These are phyloP conservation scores for Lasiosphaeria miniovina DNA, from an alignment of 495 filamentous ascomycete species.

Conservation along the genomic window DNA sequence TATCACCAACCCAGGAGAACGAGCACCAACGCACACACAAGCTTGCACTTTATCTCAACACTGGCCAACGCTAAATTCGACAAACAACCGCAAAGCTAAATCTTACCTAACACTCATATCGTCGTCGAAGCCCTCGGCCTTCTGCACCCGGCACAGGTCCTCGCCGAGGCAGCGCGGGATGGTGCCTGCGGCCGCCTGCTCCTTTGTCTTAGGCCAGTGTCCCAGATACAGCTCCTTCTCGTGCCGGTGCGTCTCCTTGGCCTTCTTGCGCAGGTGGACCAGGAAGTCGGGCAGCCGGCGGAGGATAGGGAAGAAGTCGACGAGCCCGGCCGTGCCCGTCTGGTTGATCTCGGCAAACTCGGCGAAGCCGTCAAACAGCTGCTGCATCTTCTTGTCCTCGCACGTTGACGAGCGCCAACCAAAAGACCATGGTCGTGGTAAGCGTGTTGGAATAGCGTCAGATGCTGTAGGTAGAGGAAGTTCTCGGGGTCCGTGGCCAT, in stretches of 20 bases:
- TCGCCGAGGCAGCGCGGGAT: slow-evolving; percentile 40
- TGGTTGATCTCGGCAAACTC: slow-evolving; percentile 48
- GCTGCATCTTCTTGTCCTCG: slow-evolving; percentile 50
- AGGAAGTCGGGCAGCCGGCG: slow-evolving; percentile 43
- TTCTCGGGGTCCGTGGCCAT: slow-evolving; percentile 37
- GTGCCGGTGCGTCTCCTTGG: slow-evolving; percentile 28
- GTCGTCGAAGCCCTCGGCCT: slow-evolving; percentile 39
- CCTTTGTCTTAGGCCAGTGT: slow-evolving; percentile 35
- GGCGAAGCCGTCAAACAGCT: slow-evolving; percentile 52
- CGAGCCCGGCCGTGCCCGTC: slow-evolving; percentile 33
- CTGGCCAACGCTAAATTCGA: too few relatives aligned
- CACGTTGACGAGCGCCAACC: slow-evolving; percentile 48
- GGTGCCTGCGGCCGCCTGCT: slow-evolving; percentile 25
- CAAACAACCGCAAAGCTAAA: too few relatives aligned
- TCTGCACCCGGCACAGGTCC: slow-evolving; percentile 38
- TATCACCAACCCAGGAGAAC: too few relatives aligned
- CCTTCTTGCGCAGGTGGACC: slow-evolving; percentile 28
- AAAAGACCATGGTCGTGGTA: slow-evolving; percentile 56
- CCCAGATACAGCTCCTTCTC: slow-evolving; percentile 30
- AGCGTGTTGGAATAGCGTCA: slow-evolving; percentile 53
- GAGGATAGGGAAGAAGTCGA: slow-evolving; percentile 45
- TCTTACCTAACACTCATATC: too few relatives aligned
- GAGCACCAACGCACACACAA: too few relatives aligned
- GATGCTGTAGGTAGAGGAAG: slow-evolving; percentile 49
- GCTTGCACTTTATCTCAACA: too few relatives aligned